These are phyloP conservation scores for Stromatinia cepivora DNA, from an alignment of 2,329 filamentous ascomycete species.

Conservation along the genomic window DNA sequence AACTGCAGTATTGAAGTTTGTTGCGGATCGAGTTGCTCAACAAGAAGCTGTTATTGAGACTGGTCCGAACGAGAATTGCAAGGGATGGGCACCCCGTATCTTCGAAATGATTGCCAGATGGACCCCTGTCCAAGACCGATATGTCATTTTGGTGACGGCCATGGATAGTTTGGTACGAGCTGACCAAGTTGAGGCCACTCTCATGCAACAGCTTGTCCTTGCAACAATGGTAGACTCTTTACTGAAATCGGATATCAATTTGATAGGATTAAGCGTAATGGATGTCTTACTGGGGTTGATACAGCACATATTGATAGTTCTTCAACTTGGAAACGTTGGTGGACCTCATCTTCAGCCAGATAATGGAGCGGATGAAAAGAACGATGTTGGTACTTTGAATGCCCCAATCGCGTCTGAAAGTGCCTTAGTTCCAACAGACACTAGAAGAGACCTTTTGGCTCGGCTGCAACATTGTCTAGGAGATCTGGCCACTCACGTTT, in stretches of 20 bases:
- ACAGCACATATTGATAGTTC: conserved; percentile 75
- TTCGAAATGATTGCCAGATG: conserved; percentile 79
- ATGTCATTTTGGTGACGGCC: conserved; percentile 80
- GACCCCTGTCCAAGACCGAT: conserved; percentile 93
- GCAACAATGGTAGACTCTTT: conserved; percentile 79
- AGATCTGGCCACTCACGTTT: conserved; percentile 90
- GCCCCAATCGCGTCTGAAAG: conserved; percentile 40
- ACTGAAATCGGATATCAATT: conserved; percentile 82
- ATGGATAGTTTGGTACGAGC: conserved; percentile 73
- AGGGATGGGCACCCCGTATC: conserved; percentile 79
- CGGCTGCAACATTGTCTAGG: conserved; percentile 81
- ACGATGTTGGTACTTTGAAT: conserved; percentile 26
- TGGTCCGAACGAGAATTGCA: conserved; percentile 47
- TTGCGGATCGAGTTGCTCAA: conserved; percentile 59
- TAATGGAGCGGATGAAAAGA: conserved; percentile 27
- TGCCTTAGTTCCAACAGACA: conserved; percentile 50
- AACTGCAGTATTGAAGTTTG: conserved; percentile 70
- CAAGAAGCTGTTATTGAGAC: conserved; percentile 54
- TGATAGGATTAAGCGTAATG: conserved; percentile 95
- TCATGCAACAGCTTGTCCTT: conserved; percentile 73
- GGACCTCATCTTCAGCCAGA: conserved; percentile 41
- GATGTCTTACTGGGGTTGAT: conserved; percentile 85
- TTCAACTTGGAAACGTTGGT: conserved; percentile 58
- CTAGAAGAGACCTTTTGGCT: conserved; percentile 63
- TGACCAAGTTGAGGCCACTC: conserved; percentile 66